These are phyloP conservation scores for Podosphaera xanthii DNA, from an alignment of 2,329 filamentous ascomycete species.

Conservation along the genomic window DNA sequence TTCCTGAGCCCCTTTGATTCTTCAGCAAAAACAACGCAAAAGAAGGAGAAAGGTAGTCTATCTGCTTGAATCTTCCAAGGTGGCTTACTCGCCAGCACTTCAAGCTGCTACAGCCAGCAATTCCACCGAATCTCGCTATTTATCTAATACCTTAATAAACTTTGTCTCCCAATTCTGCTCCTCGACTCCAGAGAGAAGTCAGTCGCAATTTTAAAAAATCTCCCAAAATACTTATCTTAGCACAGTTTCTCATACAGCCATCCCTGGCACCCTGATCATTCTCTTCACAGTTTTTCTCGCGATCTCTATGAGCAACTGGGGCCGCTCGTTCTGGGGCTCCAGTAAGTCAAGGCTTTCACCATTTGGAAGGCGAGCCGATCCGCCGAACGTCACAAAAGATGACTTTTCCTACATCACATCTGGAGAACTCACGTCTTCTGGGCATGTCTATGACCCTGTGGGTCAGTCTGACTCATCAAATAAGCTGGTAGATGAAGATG, in stretches of 20 bases:
- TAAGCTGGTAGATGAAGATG: conserved; percentile 36
- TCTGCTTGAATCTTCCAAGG: conserved; percentile 11
- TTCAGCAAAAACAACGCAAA: no score
- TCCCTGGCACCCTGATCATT: conserved; percentile 10
- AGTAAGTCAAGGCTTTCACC: conserved; percentile 11
- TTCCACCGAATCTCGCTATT: conserved; percentile 27
- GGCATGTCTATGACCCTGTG: conserved; percentile 21
- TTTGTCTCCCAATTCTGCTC: conserved; percentile 30
- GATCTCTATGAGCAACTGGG: conserved; percentile 16
- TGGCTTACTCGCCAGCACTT: conserved; percentile 12
- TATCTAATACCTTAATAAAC: conserved; percentile 24
- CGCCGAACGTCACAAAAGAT: conserved; percentile 45
- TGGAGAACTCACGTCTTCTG: conserved; percentile 34
- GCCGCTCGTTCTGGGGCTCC: conserved; percentile 13
- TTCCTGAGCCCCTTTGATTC: no score
- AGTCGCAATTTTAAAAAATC: conserved; percentile 11
- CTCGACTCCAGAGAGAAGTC: conserved; percentile 16
- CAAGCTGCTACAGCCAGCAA: not conserved
- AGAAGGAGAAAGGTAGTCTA: no score
- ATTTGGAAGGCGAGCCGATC: conserved; percentile 17
- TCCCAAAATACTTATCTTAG: conserved; percentile 14
- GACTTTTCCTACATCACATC: conserved; percentile 72
- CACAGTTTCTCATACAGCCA: conserved; percentile 9
- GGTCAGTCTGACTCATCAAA: conserved; percentile 18
- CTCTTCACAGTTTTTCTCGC: conserved; percentile 6